Evolutionary conservation across 2,329 filamentous ascomycete species (phyloP).

Genomic region (Colletotrichum ledebouriae): DNA sequence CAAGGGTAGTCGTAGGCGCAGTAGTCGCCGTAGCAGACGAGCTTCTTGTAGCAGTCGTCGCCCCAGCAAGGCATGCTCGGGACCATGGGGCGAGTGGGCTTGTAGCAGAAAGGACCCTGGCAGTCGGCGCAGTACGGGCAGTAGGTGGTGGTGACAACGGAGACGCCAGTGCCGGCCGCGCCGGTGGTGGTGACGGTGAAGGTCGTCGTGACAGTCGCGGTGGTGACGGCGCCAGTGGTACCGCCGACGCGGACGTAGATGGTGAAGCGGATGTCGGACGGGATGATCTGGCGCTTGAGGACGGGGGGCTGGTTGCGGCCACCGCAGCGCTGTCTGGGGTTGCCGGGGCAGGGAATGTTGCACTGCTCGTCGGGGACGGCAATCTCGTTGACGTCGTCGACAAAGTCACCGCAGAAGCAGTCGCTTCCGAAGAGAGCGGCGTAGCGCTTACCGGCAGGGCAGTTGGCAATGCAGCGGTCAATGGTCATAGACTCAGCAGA

Average conservation of each 20-base stretch:
- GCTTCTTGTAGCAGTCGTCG: slow-evolving; percentile 46
- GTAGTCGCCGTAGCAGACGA: slow-evolving; percentile 53
- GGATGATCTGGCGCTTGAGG: slow-evolving; percentile 29
- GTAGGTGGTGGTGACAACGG: slow-evolving; percentile 26
- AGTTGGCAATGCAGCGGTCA: slow-evolving; percentile 46
- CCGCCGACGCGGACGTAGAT: slow-evolving; percentile 27
- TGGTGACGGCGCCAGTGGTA: slow-evolving; percentile 8
- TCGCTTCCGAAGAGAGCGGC: slow-evolving; percentile 33
- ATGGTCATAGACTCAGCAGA: slow-evolving; percentile 44
- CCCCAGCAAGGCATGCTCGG: slow-evolving; percentile 42
- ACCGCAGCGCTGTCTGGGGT: slow-evolving; percentile 57
- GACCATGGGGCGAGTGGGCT: slow-evolving; percentile 9
- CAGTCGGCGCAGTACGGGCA: slow-evolving; percentile 36
- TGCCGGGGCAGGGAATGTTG: slow-evolving; percentile 56
- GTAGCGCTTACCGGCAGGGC: slow-evolving; percentile 41
- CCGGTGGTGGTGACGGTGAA: slow-evolving; percentile 27
- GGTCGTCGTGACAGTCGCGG: slow-evolving; percentile 16
- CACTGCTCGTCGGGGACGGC: slow-evolving; percentile 47
- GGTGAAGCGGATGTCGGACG: slow-evolving; percentile 30
- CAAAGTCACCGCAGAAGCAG: slow-evolving; percentile 46
- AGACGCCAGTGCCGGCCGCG: slow-evolving; percentile 1
- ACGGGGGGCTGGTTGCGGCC: slow-evolving; percentile 47
- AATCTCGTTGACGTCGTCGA: slow-evolving; percentile 37
- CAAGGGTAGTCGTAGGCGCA: slow-evolving; percentile 51
- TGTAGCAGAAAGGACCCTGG: slow-evolving; percentile 32